Evolutionary conservation across 2,329 filamentous ascomycete species (phyloP).

Genomic region (Arthroderma uncinatum): DNA sequence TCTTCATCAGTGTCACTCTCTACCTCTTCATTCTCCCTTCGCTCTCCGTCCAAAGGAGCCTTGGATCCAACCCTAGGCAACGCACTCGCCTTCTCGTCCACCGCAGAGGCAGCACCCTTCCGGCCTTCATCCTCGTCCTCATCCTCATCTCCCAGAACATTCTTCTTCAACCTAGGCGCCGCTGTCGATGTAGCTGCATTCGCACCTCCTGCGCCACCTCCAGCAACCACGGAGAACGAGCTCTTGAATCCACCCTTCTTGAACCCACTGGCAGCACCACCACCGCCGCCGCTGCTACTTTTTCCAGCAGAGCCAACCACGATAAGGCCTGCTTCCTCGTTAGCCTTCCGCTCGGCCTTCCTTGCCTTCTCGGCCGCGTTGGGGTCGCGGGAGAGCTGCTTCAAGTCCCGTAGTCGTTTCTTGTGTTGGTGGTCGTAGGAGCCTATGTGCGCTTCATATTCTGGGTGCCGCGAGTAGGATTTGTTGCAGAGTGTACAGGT

Average conservation of each 20-base stretch:
- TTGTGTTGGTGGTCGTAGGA: constrained; percentile 95
- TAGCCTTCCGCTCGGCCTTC: constrained; percentile 33
- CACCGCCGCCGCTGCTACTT: constrained; percentile 29
- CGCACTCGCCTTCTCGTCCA: constrained; percentile 16
- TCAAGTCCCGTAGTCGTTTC: constrained; percentile 46
- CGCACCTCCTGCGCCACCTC: constrained; percentile 16
- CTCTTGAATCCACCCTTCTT: constrained; percentile 78
- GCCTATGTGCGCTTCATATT: constrained; percentile 87
- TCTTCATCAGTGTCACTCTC: constrained; percentile 62
- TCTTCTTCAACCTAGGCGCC: constrained; percentile 27
- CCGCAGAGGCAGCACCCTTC: constrained; percentile 8
- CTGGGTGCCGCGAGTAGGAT: constrained; percentile 88
- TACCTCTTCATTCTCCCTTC: constrained; percentile 47
- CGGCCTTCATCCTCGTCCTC: constrained; percentile 27
- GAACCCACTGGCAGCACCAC: constrained; percentile 38
- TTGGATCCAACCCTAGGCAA: background rate
- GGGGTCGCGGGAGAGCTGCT: constrained; percentile 35
- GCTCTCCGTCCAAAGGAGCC: constrained; percentile 16
- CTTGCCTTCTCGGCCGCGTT: constrained; percentile 35
- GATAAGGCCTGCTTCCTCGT: constrained; percentile 32
- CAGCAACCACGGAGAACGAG: constrained; percentile 52
- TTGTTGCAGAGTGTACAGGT: constrained; percentile 83
- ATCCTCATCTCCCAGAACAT: constrained; percentile 34
- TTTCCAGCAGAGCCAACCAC: constrained; percentile 25
- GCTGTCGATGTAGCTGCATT: constrained; percentile 12